Percentiles rank a stretch among this genome's conserved stretches.
These are phyloP conservation scores for Trichophyton rubrum DNA, from an alignment of 2,329 filamentous ascomycete genomes.

Conservation along the genomic window DNA sequence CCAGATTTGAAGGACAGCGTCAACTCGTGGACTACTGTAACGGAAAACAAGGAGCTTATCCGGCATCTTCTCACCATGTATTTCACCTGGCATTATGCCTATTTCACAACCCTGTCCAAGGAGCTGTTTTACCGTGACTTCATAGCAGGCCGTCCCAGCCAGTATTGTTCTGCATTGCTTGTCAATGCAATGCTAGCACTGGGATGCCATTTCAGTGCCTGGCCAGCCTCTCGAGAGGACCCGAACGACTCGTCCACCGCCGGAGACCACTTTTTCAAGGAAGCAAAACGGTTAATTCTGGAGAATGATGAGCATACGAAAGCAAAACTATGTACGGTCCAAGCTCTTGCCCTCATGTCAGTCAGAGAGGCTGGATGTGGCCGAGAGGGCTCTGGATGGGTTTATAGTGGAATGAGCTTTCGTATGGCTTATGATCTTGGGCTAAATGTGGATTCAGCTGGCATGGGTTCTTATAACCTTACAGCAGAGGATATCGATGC, in stretches of 20 bases:
- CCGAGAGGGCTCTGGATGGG: conserved; percentile 90
- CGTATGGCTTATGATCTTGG: conserved; percentile 94
- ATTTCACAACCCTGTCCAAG: conserved; percentile 84
- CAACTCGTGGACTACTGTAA: conserved; percentile 79
- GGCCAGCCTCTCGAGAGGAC: conserved; percentile 56
- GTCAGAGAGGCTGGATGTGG: conserved; percentile 91
- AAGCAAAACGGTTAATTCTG: conserved; percentile 78
- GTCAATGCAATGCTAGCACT: conserved; percentile 91
- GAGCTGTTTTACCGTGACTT: conserved; percentile 81
- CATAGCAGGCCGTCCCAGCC: conserved; percentile 51
- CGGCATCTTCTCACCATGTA: conserved; percentile 92
- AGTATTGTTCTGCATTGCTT: conserved; percentile 77
- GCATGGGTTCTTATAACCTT: conserved; percentile 50
- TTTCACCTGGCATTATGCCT: conserved; percentile 95
- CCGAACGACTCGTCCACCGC: conserved; percentile 70
- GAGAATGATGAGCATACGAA: conserved; percentile 90
- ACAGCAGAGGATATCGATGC: conserved; percentile 80
- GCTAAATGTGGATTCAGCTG: conserved; percentile 68
- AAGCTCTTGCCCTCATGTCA: conserved; percentile 89
- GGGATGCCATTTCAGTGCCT: conserved; percentile 82
- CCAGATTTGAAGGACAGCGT: conserved; percentile 53
- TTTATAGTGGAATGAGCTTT: conserved; percentile 97
- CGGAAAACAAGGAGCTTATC: conserved; percentile 63
- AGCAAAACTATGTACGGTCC: conserved; percentile 75
- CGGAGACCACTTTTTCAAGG: conserved; percentile 89